A percentile compares a stretch with the other conserved stretches of the same genome.
Evolutionary conservation across 2,329 filamentous ascomycete genomes (phyloP).

Genomic region (Fusarium floridanum): DNA sequence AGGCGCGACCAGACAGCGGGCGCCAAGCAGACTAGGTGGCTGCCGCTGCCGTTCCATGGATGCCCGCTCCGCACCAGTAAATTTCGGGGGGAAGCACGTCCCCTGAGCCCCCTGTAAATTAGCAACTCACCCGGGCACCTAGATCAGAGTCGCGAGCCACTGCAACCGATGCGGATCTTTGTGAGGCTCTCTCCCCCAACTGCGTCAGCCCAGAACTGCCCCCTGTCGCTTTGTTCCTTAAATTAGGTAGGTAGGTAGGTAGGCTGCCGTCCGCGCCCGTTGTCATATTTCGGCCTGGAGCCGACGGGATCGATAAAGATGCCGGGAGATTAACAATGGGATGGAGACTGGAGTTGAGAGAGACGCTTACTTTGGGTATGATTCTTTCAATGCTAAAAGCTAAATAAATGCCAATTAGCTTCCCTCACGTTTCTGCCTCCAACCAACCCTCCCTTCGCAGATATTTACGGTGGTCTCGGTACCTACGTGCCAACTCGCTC

Average conservation of each 20-base stretch:
- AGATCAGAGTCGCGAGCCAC: background rate
- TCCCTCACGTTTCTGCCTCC: background rate
- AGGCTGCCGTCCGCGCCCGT: background rate
- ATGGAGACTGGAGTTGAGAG: background rate
- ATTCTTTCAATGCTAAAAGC: background rate
- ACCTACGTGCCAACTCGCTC: background rate
- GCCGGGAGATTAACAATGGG: background rate
- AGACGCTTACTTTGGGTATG: background rate
- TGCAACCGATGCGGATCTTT: background rate
- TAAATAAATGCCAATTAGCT: background rate
- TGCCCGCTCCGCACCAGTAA: background rate
- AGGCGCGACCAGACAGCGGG: background rate
- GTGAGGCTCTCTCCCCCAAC: background rate
- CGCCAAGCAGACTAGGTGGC: background rate
- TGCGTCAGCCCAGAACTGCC: background rate
- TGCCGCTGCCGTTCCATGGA: background rate
- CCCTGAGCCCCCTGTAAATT: constrained; percentile 6
- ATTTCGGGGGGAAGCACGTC: background rate
- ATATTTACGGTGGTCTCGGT: background rate
- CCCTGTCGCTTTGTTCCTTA: constrained; percentile 2
- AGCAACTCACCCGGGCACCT: background rate
- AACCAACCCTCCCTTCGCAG: background rate
- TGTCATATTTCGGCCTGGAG: background rate
- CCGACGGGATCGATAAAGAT: background rate
- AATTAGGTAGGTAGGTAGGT: background rate